Evolutionary conservation across 768 basidiomycete genomes (phyloP).

Genomic region (Gloeophyllum trabeum): DNA sequence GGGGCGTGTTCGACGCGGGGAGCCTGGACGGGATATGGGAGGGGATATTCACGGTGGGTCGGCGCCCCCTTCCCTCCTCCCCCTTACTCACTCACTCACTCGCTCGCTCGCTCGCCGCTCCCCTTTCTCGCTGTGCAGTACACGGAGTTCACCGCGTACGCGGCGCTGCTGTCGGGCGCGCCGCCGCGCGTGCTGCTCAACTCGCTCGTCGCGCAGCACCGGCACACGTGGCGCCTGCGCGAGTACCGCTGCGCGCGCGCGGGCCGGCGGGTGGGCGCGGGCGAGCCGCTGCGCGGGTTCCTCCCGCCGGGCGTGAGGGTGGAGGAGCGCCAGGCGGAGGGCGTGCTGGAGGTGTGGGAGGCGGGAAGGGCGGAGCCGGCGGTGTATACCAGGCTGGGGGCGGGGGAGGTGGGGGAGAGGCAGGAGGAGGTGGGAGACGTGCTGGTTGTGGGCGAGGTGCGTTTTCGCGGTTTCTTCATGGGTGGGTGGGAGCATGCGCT

Average conservation of each 20-base stretch:
- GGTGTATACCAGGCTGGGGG: constrained; percentile 14
- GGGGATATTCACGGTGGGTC: constrained; percentile 60
- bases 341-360: constrained; percentile 34
- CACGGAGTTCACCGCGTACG: constrained; percentile 79
- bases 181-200: constrained; percentile 57
- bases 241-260: constrained; percentile 44
- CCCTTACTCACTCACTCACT: not conserved
- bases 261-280: constrained; percentile 26
- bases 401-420: constrained; percentile 4
- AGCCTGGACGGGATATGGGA: constrained; percentile 76
- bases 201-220: constrained; percentile 71
- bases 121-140: constrained; percentile 38
- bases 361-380: constrained; percentile 21
- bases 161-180: constrained; percentile 60
- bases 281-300: constrained; percentile 52
- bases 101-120: not conserved
- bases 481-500: not conserved
- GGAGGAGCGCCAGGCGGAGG: constrained; percentile 33
- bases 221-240: constrained; percentile 81
- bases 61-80: no score
- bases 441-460: constrained; percentile 66
- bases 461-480: constrained; percentile 1
- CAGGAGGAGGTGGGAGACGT: constrained; percentile 29
- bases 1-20: constrained; percentile 46
- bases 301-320: constrained; percentile 44